These are phyloP conservation scores for Pulveroboletus sp. DNA, from an alignment of 768 basidiomycete species.

Conservation along the genomic window DNA sequence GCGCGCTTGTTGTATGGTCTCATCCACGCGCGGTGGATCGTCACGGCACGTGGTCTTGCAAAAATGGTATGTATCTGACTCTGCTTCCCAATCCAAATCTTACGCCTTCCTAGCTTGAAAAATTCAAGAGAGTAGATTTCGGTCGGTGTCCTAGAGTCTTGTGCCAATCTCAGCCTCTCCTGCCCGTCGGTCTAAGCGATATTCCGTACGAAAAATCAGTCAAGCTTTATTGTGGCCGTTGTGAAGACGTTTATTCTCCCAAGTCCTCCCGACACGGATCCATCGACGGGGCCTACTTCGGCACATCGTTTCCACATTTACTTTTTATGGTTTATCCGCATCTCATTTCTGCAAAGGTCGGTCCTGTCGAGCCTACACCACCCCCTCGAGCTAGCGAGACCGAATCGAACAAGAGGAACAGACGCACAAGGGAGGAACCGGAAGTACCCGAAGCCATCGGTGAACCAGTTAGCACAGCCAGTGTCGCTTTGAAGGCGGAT, in stretches of 20 bases:
- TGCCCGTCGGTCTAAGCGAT: constrained; percentile 95
- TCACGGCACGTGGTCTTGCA: constrained; percentile 85
- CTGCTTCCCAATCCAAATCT: not conserved
- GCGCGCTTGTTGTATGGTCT: constrained; percentile 92
- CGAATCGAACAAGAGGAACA: constrained; percentile 31
- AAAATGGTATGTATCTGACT: constrained; percentile 73
- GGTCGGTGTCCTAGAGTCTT: constrained; percentile 97
- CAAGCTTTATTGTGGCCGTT: constrained; percentile 96
- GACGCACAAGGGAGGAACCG: constrained; percentile 52
- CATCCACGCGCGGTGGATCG: constrained; percentile 96
- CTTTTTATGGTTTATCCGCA: constrained; percentile 96
- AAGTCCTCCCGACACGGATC: constrained; percentile 96
- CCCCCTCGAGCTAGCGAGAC: constrained; percentile 27
- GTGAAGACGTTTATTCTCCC: constrained; percentile 97
- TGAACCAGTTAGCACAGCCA: constrained; percentile 71
- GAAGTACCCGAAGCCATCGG: constrained; percentile 52
- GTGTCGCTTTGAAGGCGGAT: constrained; percentile 84
- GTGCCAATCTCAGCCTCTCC: constrained; percentile 90
- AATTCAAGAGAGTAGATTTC: constrained; percentile 98
- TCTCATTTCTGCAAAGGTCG: constrained; percentile 80
- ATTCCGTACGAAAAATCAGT: constrained; percentile 98
- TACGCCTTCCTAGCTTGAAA: constrained; percentile 64
- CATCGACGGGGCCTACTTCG: constrained; percentile 98
- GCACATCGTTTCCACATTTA: constrained; percentile 95
- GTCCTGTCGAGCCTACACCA: constrained; percentile 39